Conservation (phyloP, 2,329 filamentous ascomycete genomes). For the Penicillium sp. region DNA sequence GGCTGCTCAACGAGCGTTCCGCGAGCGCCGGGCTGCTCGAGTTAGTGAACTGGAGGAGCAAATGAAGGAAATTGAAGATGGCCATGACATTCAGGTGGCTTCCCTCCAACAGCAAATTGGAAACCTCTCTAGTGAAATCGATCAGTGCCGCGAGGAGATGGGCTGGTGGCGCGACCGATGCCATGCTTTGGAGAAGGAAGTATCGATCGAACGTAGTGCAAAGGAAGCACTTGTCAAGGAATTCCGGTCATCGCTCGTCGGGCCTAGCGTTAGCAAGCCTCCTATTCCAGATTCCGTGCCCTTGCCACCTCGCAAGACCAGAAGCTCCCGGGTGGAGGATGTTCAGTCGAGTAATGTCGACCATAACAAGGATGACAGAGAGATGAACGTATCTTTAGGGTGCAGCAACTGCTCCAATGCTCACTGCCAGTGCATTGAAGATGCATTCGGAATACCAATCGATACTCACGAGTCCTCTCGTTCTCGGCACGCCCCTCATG, state of each 20-base stretch:
- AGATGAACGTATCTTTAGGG: slow-evolving; percentile 50
- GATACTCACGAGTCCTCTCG: slow-evolving; percentile 40
- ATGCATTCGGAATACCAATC: slow-evolving; percentile 51
- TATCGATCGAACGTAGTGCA: slow-evolving; percentile 47
- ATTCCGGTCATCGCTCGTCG: slow-evolving; percentile 35
- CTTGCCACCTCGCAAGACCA: slow-evolving; percentile 34
- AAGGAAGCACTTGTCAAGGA: slow-evolving; percentile 47
- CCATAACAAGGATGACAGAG: slow-evolving; percentile 21
- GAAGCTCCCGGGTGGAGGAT: slow-evolving; percentile 23
- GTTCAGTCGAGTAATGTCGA: slow-evolving; percentile 16
- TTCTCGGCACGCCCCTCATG: slow-evolving; percentile 39
- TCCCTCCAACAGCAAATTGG: slow-evolving; percentile 57
- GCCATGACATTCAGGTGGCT: slow-evolving; percentile 44
- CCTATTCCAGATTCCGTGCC: slow-evolving; percentile 40
- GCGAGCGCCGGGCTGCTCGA: slow-evolving; percentile 79
- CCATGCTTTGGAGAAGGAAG: slow-evolving; percentile 61
- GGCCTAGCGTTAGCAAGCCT: slow-evolving; percentile 17
- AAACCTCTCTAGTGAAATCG: slow-evolving; percentile 63
- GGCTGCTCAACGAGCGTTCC: slow-evolving; percentile 84
- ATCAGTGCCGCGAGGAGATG: slow-evolving; percentile 59
- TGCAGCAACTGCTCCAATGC: slow-evolving; percentile 66
- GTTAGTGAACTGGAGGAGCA: slow-evolving; percentile 66
- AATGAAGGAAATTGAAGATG: slow-evolving; percentile 49
- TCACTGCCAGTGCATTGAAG: slow-evolving; percentile 62
- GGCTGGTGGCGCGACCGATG: slow-evolving; percentile 54